These are phyloP conservation scores for Podila epigama DNA, from an alignment of 192 early-diverging fungal genomes.

Conservation along the genomic window DNA sequence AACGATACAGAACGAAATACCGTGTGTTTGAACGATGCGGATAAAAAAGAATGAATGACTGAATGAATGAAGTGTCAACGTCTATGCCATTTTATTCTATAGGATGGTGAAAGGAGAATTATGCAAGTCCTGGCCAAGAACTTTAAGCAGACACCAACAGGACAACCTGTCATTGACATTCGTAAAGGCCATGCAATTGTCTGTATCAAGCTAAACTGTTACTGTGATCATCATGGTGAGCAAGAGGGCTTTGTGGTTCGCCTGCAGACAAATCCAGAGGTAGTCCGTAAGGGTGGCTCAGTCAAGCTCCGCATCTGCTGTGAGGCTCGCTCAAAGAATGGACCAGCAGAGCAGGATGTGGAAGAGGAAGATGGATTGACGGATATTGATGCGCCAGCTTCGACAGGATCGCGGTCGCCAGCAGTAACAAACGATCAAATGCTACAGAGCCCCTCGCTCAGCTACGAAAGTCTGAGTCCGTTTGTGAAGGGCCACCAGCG, in stretches of 20 bases:
- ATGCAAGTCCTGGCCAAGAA: constrained; percentile 48
- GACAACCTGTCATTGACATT: constrained; percentile 42
- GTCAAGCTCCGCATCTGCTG: constrained; percentile 47
- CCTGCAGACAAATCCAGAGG: constrained; percentile 31
- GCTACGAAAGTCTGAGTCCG: constrained; percentile 32
- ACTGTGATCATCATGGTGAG: constrained; percentile 48
- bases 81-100: not conserved
- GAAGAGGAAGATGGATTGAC: constrained; percentile 46
- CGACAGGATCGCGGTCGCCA: constrained; percentile 39
- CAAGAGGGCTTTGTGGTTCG: constrained; percentile 44
- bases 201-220: constrained; percentile 48
- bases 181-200: constrained; percentile 42
- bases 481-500: constrained; percentile 40
- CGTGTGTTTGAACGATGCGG: not conserved
- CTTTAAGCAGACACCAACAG: constrained; percentile 37
- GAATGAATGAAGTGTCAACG: no score
- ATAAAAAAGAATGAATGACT: not conserved
- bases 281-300: constrained; percentile 43
- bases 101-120: constrained; percentile 43
- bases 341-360: constrained; percentile 22
- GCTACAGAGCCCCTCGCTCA: constrained; percentile 42
- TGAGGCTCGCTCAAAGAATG: constrained; percentile 39
- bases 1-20: not conserved
- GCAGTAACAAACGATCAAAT: constrained; percentile 35
- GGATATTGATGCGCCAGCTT: constrained; percentile 44